A percentile compares a stretch with the other conserved stretches of the same genome.
Conservation (phyloP, 2,329 filamentous ascomycete species). For the Aspergillus sp. region DNA sequence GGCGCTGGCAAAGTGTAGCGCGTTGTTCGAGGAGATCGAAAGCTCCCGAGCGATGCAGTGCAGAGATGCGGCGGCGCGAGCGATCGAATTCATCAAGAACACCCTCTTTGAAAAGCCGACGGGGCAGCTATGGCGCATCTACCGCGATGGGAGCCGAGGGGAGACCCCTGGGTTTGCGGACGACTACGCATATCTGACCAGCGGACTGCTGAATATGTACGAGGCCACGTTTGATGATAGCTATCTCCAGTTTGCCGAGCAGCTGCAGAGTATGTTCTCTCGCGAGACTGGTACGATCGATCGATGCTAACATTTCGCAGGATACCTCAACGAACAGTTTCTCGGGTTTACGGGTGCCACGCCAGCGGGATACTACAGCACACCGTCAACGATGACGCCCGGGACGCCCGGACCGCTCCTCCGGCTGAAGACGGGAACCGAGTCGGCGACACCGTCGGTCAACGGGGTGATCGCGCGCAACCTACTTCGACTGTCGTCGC, state of each 20-base stretch:
- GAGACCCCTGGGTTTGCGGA: conserved; percentile 72
- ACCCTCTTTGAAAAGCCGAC: conserved; percentile 60
- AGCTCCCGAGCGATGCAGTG: conserved; percentile 51
- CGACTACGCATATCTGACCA: conserved; percentile 84
- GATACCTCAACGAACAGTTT: conserved; percentile 66
- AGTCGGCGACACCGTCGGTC: conserved; percentile 78
- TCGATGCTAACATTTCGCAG: conserved; percentile 31
- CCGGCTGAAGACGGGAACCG: conserved; percentile 89
- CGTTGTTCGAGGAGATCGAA: conserved; percentile 54
- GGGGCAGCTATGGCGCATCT: conserved; percentile 63
- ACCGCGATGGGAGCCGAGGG: conserved; percentile 54
- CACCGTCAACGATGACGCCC: conserved; percentile 42
- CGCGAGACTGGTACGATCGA: not conserved
- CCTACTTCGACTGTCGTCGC: conserved; percentile 65
- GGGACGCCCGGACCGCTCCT: conserved; percentile 57
- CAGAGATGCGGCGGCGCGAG: conserved; percentile 55
- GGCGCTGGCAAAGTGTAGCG: conserved; percentile 66
- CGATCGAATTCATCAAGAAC: conserved; percentile 61
- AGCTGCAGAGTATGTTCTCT: conserved; percentile 57
- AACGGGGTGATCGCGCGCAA: conserved; percentile 84
- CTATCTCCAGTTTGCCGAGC: conserved; percentile 71
- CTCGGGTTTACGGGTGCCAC: conserved; percentile 51
- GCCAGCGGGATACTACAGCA: conserved; percentile 33
- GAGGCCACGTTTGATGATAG: conserved; percentile 67
- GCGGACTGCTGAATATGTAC: conserved; percentile 75